phyloP scores from a whole-genome alignment of 2,329 filamentous ascomycete species.

The Colletotrichum nymphaeae region DNA sequence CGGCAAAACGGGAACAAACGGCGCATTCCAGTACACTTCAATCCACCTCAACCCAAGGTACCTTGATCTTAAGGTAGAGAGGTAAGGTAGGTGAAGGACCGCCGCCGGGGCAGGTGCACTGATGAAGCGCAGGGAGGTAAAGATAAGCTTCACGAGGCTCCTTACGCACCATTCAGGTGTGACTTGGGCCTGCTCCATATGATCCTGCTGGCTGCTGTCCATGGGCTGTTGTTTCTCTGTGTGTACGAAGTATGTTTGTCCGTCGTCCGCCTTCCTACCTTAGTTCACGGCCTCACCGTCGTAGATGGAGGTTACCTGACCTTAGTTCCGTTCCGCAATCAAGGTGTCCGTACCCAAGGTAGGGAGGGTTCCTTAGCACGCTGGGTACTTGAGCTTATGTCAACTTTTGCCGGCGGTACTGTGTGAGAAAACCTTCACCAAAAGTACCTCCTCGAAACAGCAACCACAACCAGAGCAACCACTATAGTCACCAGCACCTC shows the following conservation, averaged over 20 bases:
- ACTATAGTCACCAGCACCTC: neutral
- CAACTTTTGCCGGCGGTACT: neutral
- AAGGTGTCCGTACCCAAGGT: neutral
- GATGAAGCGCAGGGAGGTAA: neutral
- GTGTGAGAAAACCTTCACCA: neutral
- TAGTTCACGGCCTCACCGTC: neutral
- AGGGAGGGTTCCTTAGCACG: neutral
- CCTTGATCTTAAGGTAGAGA: too few relatives aligned
- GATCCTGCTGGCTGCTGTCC: too few relatives aligned
- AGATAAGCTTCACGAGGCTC: neutral
- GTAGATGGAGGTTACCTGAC: constrained; percentile 23
- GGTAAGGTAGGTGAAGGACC: neutral
- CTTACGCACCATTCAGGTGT: constrained; percentile 23
- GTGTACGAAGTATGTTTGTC: neutral
- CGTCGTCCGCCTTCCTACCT: neutral
- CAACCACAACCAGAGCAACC: neutral
- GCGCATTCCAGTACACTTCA: neutral
- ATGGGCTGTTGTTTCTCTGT: too few relatives aligned
- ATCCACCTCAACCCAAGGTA: neutral
- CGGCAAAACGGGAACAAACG: constrained; percentile 6
- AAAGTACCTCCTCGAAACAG: neutral
- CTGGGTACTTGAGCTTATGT: constrained; percentile 6
- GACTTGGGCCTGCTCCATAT: constrained; percentile 11
- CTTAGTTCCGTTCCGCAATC: constrained; percentile 11
- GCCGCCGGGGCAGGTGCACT: neutral